Evolutionary conservation across 495 filamentous ascomycete genomes (phyloP).

Genomic region (Aspergillus carlsbadensis): DNA sequence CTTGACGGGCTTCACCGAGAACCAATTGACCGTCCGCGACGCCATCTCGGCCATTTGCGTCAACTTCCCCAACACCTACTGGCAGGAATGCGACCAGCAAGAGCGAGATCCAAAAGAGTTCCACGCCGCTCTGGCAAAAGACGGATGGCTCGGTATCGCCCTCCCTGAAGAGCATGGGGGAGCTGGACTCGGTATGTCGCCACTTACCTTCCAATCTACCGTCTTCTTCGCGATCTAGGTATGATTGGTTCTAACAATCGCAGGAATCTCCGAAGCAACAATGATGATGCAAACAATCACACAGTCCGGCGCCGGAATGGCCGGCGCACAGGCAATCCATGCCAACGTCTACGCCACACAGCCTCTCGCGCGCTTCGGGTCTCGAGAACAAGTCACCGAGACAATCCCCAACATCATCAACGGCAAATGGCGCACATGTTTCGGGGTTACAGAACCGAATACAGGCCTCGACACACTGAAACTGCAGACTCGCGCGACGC

Average conservation of each 20-base stretch:
- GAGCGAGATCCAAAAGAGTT: slow-evolving; percentile 71
- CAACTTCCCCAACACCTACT: slow-evolving; percentile 63
- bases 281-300: slow-evolving; percentile 85
- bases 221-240: not conserved
- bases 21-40: slow-evolving; percentile 69
- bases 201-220: not conserved
- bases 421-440: slow-evolving; percentile 67
- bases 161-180: slow-evolving; percentile 71
- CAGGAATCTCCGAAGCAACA: slow-evolving; percentile 71
- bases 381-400: slow-evolving; percentile 52
- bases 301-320: slow-evolving; percentile 74
- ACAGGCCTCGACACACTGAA: slow-evolving; percentile 73
- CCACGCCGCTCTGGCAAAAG: slow-evolving; percentile 70
- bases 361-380: slow-evolving; percentile 70
- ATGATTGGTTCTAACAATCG: not conserved
- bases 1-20: slow-evolving; percentile 66
- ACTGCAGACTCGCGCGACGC: slow-evolving; percentile 59
- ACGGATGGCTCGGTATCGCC: slow-evolving; percentile 82
- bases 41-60: slow-evolving; percentile 68
- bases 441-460: slow-evolving; percentile 66
- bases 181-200: slow-evolving; percentile 63
- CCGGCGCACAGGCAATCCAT: slow-evolving; percentile 74
- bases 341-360: slow-evolving; percentile 79
- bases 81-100: slow-evolving; percentile 66
- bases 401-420: slow-evolving; percentile 69